phyloP scores from a whole-genome alignment of 73 alveolate species.

The Paramecium tetraurelia region DNA sequence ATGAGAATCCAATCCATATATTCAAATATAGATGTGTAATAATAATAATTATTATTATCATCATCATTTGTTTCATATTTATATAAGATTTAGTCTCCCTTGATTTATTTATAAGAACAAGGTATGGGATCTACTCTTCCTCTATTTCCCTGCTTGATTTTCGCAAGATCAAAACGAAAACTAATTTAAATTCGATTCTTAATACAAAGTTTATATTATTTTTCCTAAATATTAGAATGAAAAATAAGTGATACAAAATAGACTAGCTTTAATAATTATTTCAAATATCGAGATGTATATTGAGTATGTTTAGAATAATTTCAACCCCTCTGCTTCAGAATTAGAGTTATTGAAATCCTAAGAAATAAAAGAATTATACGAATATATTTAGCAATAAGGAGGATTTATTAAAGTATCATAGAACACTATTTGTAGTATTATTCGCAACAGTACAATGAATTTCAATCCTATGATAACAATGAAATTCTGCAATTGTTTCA shows the following conservation, averaged over 20 bases:
- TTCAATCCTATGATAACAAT: neutral
- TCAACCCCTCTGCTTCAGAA: neutral
- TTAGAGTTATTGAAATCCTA: neutral
- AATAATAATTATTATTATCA: neutral
- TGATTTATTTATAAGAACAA: neutral
- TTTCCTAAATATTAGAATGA: neutral
- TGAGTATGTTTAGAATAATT: neutral
- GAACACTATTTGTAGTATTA: neutral
- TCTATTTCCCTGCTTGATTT: neutral
- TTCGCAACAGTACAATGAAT: neutral
- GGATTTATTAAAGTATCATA: neutral
- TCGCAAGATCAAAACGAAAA: neutral
- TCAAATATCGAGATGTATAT: neutral
- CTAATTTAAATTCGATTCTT: neutral
- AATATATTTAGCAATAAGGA: neutral
- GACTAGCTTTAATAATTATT: neutral
- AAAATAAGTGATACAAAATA: neutral
- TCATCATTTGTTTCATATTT: neutral
- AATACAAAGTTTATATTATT: neutral
- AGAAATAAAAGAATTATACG: neutral
- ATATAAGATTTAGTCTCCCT: neutral
- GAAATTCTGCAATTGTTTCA: neutral
- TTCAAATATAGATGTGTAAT: neutral
- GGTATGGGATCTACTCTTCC: neutral
- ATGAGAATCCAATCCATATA: conserved; percentile 12